These are phyloP conservation scores for Coemansia sp. DNA, from an alignment of 192 early-diverging fungal species.

Conservation along the genomic window DNA sequence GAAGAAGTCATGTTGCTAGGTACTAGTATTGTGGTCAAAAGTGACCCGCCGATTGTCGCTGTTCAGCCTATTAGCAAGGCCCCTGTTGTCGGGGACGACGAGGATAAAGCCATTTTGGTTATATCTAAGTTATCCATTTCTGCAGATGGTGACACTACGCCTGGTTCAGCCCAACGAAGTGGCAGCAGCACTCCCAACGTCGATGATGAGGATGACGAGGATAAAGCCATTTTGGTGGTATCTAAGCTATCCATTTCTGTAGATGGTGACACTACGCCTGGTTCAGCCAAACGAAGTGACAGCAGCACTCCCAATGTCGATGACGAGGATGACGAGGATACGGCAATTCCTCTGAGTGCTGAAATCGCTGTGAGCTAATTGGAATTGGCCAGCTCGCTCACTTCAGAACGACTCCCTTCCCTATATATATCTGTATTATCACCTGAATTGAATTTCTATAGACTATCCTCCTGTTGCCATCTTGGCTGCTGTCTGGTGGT, in stretches of 20 bases:
- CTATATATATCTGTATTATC: not conserved
- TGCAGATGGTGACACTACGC: not conserved
- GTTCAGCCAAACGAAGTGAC: not conserved
- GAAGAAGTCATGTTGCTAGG: slow-evolving; percentile 26
- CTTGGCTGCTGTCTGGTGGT: not conserved
- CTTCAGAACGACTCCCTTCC: not conserved
- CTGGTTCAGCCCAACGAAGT: not conserved
- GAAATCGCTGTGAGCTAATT: not conserved
- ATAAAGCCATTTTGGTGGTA: not conserved
- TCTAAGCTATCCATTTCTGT: not conserved
- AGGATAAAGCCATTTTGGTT: not conserved
- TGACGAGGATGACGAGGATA: not conserved
- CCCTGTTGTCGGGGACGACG: not conserved
- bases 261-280: not conserved
- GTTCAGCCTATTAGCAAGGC: not conserved
- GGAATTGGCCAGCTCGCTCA: not conserved
- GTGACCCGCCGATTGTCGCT: not conserved
- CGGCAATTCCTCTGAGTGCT: not conserved
- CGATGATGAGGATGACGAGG: not conserved
- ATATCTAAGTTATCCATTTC: not conserved
- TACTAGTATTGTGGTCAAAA: slow-evolving; percentile 19
- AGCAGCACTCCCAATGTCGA: not conserved
- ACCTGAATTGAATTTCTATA: not conserved
- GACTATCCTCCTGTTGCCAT: not conserved
- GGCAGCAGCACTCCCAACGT: not conserved